Evolutionary conservation across 2,329 filamentous ascomycete species (phyloP).

Genomic region (Diaporthe longicolla): DNA sequence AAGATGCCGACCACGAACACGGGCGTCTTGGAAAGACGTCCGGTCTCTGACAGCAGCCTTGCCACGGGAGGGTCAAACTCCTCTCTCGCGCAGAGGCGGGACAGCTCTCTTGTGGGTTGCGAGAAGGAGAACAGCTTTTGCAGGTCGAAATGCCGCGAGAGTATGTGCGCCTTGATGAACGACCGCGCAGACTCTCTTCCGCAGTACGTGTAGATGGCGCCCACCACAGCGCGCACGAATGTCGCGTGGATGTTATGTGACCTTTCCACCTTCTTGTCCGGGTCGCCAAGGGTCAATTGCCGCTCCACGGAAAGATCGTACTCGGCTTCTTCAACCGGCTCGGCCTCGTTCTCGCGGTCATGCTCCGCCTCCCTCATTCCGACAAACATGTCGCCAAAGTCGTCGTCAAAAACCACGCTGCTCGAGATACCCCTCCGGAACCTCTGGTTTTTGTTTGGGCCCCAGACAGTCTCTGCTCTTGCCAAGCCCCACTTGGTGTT

Average conservation of each 20-base stretch:
- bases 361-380: constrained; percentile 39
- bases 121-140: constrained; percentile 86
- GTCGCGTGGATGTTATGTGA: constrained; percentile 64
- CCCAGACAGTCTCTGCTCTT: constrained; percentile 63
- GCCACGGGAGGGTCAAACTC: constrained; percentile 91
- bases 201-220: constrained; percentile 87
- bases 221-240: constrained; percentile 87
- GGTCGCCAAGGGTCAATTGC: constrained; percentile 45
- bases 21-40: constrained; percentile 84
- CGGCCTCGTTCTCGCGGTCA: constrained; percentile 43
- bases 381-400: constrained; percentile 79
- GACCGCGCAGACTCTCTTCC: constrained; percentile 83
- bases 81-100: constrained; percentile 87
- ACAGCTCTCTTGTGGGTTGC: constrained; percentile 86
- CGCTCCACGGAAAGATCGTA: constrained; percentile 42
- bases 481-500: constrained; percentile 66
- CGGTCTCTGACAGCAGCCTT: constrained; percentile 90
- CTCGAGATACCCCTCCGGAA: constrained; percentile 81
- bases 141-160: constrained; percentile 83
- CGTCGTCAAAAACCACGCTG: constrained; percentile 84
- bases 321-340: constrained; percentile 47
- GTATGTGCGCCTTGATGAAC: constrained; percentile 88
- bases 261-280: constrained; percentile 47
- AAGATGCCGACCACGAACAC: constrained; percentile 96
- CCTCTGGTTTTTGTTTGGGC: constrained; percentile 58